These are phyloP conservation scores for Aureobasidium melanogenum DNA, from an alignment of 2,329 filamentous ascomycete genomes.

Conservation along the genomic window DNA sequence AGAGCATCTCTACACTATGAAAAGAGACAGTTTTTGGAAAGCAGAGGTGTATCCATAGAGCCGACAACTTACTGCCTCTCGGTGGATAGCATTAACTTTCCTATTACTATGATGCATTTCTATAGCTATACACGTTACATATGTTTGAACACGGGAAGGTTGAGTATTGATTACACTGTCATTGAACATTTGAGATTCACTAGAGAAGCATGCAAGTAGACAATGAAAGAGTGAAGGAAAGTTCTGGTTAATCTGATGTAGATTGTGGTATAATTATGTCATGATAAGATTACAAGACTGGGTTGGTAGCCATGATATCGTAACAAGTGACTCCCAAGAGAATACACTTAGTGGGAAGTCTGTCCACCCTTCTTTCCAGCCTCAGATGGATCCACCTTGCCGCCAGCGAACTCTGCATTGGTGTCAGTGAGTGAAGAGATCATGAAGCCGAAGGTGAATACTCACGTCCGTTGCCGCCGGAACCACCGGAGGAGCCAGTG, in stretches of 20 bases:
- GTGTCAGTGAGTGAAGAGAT: not conserved
- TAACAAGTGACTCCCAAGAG: not conserved
- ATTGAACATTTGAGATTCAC: no score
- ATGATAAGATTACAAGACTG: not conserved
- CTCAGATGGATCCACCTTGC: slow-evolving; percentile 33
- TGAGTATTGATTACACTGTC: no score
- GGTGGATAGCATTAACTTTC: no score
- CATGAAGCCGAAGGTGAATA: not conserved
- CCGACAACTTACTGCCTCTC: no score
- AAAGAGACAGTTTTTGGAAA: no score
- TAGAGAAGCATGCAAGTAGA: not conserved
- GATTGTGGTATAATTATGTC: not conserved
- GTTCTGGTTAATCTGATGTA: not conserved
- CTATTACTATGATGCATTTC: no score
- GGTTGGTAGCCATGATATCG: not conserved
- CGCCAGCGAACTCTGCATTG: slow-evolving; percentile 30
- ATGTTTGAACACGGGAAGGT: no score
- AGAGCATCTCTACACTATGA: no score
- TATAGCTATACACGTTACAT: no score
- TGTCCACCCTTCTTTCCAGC: slow-evolving; percentile 32
- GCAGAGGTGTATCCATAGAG: no score
- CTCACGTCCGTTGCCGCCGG: slow-evolving; percentile 15
- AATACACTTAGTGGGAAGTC: slow-evolving; percentile 10
- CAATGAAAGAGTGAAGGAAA: no score
- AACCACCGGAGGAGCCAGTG: not conserved